A percentile compares a stretch with the other conserved stretches of the same genome.
Conservation (phyloP, 192 early-diverging fungal species). For the Ambispora gerdemannii region DNA sequence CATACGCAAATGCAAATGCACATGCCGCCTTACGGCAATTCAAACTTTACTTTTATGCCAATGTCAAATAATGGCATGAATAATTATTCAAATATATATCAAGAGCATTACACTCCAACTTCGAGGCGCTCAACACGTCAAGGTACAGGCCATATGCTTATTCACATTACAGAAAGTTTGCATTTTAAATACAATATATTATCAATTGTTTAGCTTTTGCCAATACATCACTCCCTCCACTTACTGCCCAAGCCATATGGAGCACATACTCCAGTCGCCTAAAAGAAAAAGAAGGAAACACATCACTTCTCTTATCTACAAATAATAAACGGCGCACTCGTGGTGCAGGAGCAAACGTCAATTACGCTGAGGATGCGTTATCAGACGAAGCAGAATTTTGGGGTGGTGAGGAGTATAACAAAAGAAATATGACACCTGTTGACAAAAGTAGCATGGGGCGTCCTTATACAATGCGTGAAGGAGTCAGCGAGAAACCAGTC, state of each 20-base stretch:
- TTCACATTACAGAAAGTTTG: too few species aligned
- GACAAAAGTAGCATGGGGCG: constrained; percentile 27
- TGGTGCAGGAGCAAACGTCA: constrained; percentile 36
- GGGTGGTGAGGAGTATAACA: constrained; percentile 43
- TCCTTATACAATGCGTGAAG: constrained; percentile 26
- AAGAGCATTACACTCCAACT: too few species aligned
- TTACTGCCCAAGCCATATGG: not conserved
- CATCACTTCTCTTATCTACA: constrained; percentile 47
- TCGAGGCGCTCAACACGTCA: too few species aligned
- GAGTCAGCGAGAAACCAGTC: constrained; percentile 42
- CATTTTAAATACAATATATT: too few species aligned
- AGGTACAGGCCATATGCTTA: too few species aligned
- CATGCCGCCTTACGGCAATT: too few species aligned
- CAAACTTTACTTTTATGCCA: too few species aligned
- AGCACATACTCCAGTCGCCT: constrained; percentile 52
- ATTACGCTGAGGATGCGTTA: constrained; percentile 38
- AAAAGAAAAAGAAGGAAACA: constrained; percentile 48
- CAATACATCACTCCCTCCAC: too few species aligned
- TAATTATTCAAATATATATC: too few species aligned
- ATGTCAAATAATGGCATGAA: too few species aligned
- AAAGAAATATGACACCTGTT: constrained; percentile 35
- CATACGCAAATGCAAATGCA: too few species aligned
- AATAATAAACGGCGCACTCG: constrained; percentile 37
- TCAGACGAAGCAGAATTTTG: constrained; percentile 48
- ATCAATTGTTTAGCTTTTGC: too few species aligned